Evolutionary conservation across 768 basidiomycete species (phyloP), one percentile per base, ranked within the genome.

Genomic region (Boletus tylopilopsis): DNA sequence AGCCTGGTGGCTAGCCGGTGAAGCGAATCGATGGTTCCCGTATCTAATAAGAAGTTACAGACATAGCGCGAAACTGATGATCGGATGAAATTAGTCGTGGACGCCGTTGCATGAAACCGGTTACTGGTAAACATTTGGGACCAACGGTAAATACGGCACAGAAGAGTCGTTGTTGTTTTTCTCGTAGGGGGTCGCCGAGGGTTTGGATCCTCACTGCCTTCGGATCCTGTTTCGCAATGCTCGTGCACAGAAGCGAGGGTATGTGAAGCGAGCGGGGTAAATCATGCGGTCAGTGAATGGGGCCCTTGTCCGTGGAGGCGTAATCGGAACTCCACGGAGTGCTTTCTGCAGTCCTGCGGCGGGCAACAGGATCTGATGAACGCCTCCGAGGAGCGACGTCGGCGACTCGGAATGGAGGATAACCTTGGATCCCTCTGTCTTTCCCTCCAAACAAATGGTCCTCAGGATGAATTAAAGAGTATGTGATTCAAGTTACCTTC

Each of bases 261-360:
- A 53, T 57, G 52, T 53, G 55, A 54, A 55, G 54, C 34, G 16
- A 51, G 42, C 18, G 36, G 49, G 21, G 51, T 42, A 50, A 47
- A 53, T 54, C 43, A 45, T 56, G 53, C 50, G 50, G 39, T 39
- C 47, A 49, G 45, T 24, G 41, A 47, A 30, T 27, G 34, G n/a
- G 34, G 19, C 19, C 36, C 45, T 12, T 36, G 21, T 35, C 42
- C 46, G 46, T 51, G 51, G 52, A 45, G 55, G 56, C 24, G 24
- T 42, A 6, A 41, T 45, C 56, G 62, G 56, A 56, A 54, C 37
- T 63, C 63, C 65, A 65, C 57, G 65, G 57, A 42, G 44, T 46
- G 25, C 3, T 40, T 36, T 38, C 35, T 46, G 49, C 19, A 41
- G 36, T 16, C 32, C 49, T 40, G 51, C 48, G 33, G 41, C 8